Evolutionary conservation across 2,329 filamentous ascomycete genomes (phyloP), one percentile per base, ranked within the genome.

Genomic region (Colletotrichum noveboracense): DNA sequence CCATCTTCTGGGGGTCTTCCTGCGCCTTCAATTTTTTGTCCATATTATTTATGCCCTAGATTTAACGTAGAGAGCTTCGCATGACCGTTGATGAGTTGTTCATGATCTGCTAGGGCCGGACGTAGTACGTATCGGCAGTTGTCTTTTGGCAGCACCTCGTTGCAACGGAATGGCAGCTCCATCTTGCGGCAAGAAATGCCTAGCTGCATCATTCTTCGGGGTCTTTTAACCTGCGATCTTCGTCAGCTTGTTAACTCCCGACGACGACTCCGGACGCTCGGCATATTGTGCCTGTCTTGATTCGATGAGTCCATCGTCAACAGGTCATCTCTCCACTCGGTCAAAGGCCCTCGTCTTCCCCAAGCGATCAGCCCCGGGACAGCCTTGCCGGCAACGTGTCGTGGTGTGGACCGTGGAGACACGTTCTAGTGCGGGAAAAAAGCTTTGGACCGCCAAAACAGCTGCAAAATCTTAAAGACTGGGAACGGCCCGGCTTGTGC

Each of bases 381-480:
- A 75, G 36, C 69, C 69, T 72, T 71, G 72, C 69, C 55, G 66
- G 28, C 30, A 71, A 62, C 62, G 26, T 72, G 73, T 34, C 56
- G 32, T 43, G 24, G 26, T 34, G 73, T 72, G 69, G 73, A 68
- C 32, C 72, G 38, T 72, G 68, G 69, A 71, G 73, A 64, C 30
- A 32, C 26, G 32, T 70, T 70, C 55, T 71, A 67, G 32, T 43
- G 48, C 30, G 16, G 30, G 26, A 65, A 62, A 61, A 61, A 67
- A 64, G 55, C 38, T 72, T 64, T 68, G 62, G n/a, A 24, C 38
- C 28, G 13, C 26, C 18, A 75, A 75, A 52, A 68, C 38, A 58
- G 36, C 13, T 34, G 21, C 24, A 24, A 75, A 75, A 75, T 72
- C 55, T 72, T 58, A 67, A 67, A 67, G 73, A 75, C 69, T 72